A percentile compares a stretch with the other conserved stretches of the same genome.
Evolutionary conservation across 495 filamentous ascomycete genomes (phyloP).

Genomic region (Chaetomium tenue): DNA sequence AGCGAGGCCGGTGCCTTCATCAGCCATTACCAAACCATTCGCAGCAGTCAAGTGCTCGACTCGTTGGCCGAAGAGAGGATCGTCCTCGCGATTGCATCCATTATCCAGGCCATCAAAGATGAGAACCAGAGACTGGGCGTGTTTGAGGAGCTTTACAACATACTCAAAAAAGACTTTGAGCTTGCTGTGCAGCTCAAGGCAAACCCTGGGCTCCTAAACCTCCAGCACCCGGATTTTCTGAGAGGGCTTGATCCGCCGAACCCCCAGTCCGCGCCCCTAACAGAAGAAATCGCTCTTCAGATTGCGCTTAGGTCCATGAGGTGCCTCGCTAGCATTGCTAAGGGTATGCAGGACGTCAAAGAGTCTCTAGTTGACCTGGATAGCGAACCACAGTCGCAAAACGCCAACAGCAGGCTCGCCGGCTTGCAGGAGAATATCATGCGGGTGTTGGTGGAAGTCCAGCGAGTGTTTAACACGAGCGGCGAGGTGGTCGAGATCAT

Average conservation of each 20-base stretch:
- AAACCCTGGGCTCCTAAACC: conserved; percentile 35
- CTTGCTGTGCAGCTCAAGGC: conserved; percentile 39
- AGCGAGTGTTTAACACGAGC: conserved; percentile 57
- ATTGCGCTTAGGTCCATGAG: conserved; percentile 64
- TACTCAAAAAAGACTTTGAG: conserved; percentile 62
- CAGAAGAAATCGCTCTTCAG: conserved; percentile 48
- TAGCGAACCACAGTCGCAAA: conserved; percentile 28
- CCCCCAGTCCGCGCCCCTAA: conserved; percentile 23
- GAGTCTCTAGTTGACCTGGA: conserved; percentile 69
- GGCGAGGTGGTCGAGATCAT: conserved; percentile 71
- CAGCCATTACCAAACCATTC: conserved; percentile 64
- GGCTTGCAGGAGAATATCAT: conserved; percentile 52
- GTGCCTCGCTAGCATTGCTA: conserved; percentile 74
- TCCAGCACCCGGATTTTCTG: conserved; percentile 35
- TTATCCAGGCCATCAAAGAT: conserved; percentile 72
- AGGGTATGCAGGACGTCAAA: conserved; percentile 69
- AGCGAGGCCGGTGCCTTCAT: conserved; percentile 74
- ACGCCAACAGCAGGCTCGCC: conserved; percentile 17
- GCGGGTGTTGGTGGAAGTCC: conserved; percentile 48
- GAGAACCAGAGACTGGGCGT: conserved; percentile 61
- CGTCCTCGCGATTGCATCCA: conserved; percentile 76
- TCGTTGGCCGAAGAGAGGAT: conserved; percentile 74
- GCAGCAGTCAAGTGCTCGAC: conserved; percentile 61
- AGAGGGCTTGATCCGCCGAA: conserved; percentile 33
- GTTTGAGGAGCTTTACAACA: conserved; percentile 62